A percentile compares a stretch with the other conserved stretches of the same genome.
Conservation (phyloP, 306 rosid genomes). For the Gastrolobium villosum region DNA sequence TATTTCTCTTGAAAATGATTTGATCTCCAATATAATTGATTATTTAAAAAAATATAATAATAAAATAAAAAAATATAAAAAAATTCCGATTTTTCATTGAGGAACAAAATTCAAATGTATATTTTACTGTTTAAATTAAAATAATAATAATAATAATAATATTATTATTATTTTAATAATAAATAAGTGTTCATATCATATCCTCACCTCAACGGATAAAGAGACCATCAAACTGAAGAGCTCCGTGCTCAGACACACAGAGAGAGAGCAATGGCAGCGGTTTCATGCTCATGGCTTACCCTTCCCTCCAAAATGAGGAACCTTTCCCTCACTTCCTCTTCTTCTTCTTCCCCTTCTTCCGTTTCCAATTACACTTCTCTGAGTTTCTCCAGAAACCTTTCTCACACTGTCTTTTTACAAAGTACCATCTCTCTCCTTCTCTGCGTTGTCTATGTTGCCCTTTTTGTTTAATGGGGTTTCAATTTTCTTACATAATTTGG, state of each 20-base stretch:
- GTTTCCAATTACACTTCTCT: slow-evolving; percentile 60
- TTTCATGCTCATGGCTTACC: slow-evolving; percentile 70
- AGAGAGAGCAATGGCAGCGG: slow-evolving; percentile 61
- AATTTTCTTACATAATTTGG: slow-evolving; percentile 9
- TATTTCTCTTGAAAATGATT: too few species aligned
- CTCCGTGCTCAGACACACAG: neutral
- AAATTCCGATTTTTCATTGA: too few species aligned
- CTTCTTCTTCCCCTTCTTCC: slow-evolving; percentile 41
- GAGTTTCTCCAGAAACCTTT: slow-evolving; percentile 68
- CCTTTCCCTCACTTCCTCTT: slow-evolving; percentile 63
- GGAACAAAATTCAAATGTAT: too few species aligned
- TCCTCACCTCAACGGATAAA: slow-evolving; percentile 15
- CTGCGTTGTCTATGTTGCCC: neutral
- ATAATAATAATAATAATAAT: too few species aligned
- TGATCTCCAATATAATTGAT: too few species aligned
- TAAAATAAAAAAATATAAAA: too few species aligned
- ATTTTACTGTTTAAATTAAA: neutral
- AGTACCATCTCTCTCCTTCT: slow-evolving; percentile 46
- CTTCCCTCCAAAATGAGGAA: slow-evolving; percentile 71
- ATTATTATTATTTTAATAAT: too few species aligned
- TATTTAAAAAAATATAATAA: too few species aligned
- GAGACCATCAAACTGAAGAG: neutral
- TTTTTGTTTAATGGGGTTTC: neutral
- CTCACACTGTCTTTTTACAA: slow-evolving; percentile 59
- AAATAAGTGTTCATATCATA: neutral